Conservation (phyloP, 2,329 filamentous ascomycete species). For the Fusarium compactum region DNA sequence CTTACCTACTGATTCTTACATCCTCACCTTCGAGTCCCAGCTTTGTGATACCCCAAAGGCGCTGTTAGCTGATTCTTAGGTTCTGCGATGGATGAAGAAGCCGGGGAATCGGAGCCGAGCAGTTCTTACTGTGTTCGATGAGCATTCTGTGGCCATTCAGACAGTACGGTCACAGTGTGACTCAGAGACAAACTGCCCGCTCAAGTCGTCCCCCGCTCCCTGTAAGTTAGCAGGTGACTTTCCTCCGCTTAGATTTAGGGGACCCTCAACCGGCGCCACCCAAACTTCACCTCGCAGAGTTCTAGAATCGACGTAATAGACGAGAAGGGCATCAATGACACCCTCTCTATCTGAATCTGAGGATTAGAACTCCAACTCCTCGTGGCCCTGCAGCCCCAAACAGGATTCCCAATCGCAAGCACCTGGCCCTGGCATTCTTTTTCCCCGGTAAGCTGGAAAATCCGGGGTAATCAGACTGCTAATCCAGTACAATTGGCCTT, state of each 20-base stretch:
- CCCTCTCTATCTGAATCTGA: conserved; percentile 2
- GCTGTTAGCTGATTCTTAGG: neutral
- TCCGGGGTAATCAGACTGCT: conserved; percentile 42
- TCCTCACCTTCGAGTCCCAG: neutral
- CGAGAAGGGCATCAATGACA: conserved; percentile 6
- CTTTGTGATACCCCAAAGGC: neutral
- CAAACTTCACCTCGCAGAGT: conserved; percentile 14
- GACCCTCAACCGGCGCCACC: conserved; percentile 31
- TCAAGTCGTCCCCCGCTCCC: conserved; percentile 24
- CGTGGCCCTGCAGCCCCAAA: conserved; percentile 34
- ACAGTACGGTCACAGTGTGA: conserved; percentile 7
- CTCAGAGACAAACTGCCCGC: neutral
- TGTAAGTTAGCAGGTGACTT: conserved; percentile 33
- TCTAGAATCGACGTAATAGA: conserved; percentile 24
- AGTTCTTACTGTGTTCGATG: conserved; percentile 2
- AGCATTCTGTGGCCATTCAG: rapidly evolving
- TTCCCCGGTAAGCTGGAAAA: conserved; percentile 41
- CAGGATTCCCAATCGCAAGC: conserved; percentile 32
- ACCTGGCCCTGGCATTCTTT: conserved; percentile 38
- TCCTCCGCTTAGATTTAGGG: conserved; percentile 15
- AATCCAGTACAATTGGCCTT: conserved; percentile 28
- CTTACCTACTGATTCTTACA: neutral
- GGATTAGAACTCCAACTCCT: conserved; percentile 2
- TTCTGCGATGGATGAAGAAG: conserved; percentile 9
- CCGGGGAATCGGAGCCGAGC: conserved; percentile 1